phyloP scores from a whole-genome alignment of 2,329 filamentous ascomycete species.

The Eutypa lata region DNA sequence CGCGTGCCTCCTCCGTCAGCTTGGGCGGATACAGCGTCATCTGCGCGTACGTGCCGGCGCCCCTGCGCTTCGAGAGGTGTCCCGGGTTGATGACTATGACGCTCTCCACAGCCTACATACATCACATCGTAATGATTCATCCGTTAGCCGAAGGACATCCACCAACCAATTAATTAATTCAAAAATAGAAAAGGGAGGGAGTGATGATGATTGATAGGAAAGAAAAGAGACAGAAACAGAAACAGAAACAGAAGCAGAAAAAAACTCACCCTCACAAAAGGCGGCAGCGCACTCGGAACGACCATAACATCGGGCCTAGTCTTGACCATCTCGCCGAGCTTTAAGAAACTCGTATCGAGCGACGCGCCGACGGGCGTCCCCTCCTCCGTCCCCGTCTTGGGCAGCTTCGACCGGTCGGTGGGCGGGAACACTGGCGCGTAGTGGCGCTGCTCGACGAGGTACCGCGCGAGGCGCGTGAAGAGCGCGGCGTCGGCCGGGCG shows the following conservation, averaged over 20 bases:
- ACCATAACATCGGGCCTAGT: conserved; percentile 82
- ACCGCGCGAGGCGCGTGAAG: conserved; percentile 68
- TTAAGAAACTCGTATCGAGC: conserved; percentile 80
- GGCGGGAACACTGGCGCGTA: conserved; percentile 90
- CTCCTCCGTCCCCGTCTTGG: conserved; percentile 59
- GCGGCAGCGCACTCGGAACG: conserved; percentile 75
- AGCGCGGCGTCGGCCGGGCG: conserved; percentile 56
- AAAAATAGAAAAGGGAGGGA: neutral
- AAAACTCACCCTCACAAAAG: conserved; percentile 76
- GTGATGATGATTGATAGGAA: neutral
- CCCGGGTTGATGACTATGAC: conserved; percentile 91
- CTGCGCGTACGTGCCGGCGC: conserved; percentile 80
- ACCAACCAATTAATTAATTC: too few species aligned
- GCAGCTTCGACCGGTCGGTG: conserved; percentile 62
- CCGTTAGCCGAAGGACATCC: too few species aligned
- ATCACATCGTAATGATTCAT: neutral
- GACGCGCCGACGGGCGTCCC: conserved; percentile 68
- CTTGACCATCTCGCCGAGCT: conserved; percentile 86
- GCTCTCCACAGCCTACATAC: conserved; percentile 77
- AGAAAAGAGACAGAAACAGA: neutral
- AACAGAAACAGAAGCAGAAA: neutral
- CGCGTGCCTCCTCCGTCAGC: conserved; percentile 53
- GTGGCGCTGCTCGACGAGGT: conserved; percentile 85
- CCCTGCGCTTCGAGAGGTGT: conserved; percentile 77
- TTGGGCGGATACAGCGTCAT: conserved; percentile 69